Evolutionary conservation across 2,329 filamentous ascomycete species (phyloP).

Genomic region (Chaetomium strumarium): DNA sequence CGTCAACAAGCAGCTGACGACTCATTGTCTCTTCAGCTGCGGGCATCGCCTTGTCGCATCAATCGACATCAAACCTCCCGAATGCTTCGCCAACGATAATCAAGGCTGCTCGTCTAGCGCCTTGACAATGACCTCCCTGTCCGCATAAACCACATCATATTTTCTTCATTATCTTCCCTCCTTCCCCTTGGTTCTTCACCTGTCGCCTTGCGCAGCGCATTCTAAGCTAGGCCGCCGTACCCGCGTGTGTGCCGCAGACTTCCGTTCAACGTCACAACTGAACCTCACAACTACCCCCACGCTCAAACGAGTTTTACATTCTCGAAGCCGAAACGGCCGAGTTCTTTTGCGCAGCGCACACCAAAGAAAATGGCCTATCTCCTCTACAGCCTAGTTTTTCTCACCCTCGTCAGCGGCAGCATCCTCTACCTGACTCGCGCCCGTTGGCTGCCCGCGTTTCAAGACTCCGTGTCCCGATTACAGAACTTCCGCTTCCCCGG

Average conservation of each 20-base stretch:
- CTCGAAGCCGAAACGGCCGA: neutral
- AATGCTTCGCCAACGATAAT: constrained; percentile 6
- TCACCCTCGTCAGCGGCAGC: constrained; percentile 65
- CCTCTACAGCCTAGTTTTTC: constrained; percentile 69
- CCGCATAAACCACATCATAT: constrained; percentile 6
- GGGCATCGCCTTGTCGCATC: neutral
- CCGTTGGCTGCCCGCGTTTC: constrained; percentile 67
- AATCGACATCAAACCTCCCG: neutral
- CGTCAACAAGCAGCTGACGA: constrained; percentile 3
- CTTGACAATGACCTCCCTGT: constrained; percentile 3
- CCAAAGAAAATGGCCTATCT: constrained; percentile 60
- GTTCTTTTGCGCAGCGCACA: neutral
- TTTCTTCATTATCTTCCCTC: constrained; percentile 8
- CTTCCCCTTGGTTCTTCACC: neutral
- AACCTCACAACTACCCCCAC: neutral
- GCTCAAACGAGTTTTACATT: neutral
- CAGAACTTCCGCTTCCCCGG: constrained; percentile 33
- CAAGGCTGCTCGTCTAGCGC: constrained; percentile 5
- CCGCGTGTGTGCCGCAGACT: neutral
- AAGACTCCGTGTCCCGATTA: constrained; percentile 42
- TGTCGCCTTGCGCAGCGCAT: constrained; percentile 2
- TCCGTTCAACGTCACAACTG: neutral
- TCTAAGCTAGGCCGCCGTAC: no score
- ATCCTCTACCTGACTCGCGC: constrained; percentile 74
- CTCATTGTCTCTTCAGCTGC: neutral